These are phyloP conservation scores for Mucor lusitanicus DNA, from an alignment of 371 early-diverging fungal species.

Conservation along the genomic window DNA sequence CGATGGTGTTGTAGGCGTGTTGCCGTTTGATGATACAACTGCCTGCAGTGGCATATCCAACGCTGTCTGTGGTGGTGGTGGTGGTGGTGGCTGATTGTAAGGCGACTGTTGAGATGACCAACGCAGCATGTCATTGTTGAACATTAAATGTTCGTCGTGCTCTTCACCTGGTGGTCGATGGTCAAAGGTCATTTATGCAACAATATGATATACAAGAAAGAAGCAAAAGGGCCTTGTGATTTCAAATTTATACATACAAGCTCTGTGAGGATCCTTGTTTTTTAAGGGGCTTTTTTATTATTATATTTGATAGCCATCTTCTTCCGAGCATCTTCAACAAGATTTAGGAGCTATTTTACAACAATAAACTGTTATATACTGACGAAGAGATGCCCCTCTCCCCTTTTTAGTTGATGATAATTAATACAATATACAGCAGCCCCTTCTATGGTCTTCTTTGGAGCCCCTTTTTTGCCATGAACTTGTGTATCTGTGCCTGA, in stretches of 20 bases:
- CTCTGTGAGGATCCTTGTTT: background rate
- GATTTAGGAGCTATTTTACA: slow-evolving; percentile 1
- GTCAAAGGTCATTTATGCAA: slow-evolving; percentile 14
- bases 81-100: background rate
- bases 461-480: background rate
- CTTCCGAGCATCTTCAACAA: background rate
- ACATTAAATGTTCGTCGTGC: slow-evolving; percentile 5
- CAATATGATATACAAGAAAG: background rate
- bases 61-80: background rate
- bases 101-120: slow-evolving; percentile 12
- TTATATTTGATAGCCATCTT: background rate
- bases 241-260: background rate
- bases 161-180: slow-evolving; percentile 6
- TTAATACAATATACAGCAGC: background rate
- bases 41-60: slow-evolving; percentile 13
- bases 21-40: slow-evolving; percentile 3
- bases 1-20: background rate
- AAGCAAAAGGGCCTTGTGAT: background rate
- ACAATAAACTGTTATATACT: background rate
- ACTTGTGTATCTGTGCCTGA: too few relatives aligned
- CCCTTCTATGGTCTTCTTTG: background rate
- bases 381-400: background rate
- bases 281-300: background rate
- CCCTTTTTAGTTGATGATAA: background rate
- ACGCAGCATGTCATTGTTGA: slow-evolving; percentile 17